Evolutionary conservation across 192 early-diverging fungal species (phyloP), one percentile per base, ranked within the genome.

Genomic region (Fimicolochytrium jonesii): DNA sequence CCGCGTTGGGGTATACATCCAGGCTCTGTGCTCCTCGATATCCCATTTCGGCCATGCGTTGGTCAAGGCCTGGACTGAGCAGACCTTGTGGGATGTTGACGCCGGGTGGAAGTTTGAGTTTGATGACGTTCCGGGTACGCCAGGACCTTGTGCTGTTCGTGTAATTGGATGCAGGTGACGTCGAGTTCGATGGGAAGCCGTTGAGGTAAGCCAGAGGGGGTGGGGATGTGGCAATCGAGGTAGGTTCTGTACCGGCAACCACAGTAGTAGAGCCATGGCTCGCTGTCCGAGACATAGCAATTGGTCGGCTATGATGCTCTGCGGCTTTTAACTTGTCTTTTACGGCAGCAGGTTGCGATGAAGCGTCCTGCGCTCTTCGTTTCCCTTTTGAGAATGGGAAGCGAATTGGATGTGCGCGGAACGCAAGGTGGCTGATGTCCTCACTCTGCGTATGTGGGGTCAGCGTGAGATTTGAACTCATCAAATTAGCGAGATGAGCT

Each of bases 401-500:
- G 1, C 59, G 58, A 32, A 49, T 42, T 33, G 71, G 61, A 51
- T 58, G 53, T 1, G 70, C 59, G 36, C 93, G 74, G 66, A 88
- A 92, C 0, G 91, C 87, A 23, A 85, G 84, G 71, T 97, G 91
- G 54, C 87, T 82, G 31, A 92, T 66, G 13, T 82, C 76, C 9
- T 87, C 49, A 28, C 51, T 64, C 23, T 55, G 90, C 1, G 92
- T 90, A 47, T 86, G 87, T 1, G 93, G 90, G 11, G 88, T 90
- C 15, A 97, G 85, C 23, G 94, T 94, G 64, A 90, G 91, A 60
- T 94, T 88, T 68, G 87, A 80, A 42, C 74, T 79, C 76, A 91
- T 86, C 55, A 97, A 73, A 48, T 86, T 88, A 0, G 92, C 92
- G 32, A 97, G 75, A 63, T 92, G 89, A 2, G 92, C 92, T 5